These are phyloP conservation scores for Croton laevigatus DNA, from an alignment of 441 rosid species.

Conservation along the genomic window DNA sequence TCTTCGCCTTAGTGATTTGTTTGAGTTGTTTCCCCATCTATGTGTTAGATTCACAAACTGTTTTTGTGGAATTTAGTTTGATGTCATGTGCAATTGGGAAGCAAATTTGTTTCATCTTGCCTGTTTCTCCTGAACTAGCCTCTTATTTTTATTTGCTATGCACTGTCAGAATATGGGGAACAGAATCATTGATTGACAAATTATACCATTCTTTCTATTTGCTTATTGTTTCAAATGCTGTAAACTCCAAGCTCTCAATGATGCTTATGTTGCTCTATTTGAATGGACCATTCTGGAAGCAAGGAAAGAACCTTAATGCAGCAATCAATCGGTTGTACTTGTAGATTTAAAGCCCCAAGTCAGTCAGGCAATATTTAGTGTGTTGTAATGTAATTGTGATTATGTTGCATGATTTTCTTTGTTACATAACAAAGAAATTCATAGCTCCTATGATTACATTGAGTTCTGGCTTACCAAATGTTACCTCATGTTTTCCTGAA, in stretches of 20 bases:
- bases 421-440: too few relatives aligned
- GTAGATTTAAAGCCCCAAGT: background rate
- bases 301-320: background rate
- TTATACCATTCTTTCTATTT: background rate
- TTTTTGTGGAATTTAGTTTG: conserved; percentile 1
- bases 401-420: too few relatives aligned
- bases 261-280: background rate
- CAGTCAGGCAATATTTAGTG: background rate
- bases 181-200: background rate
- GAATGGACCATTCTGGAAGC: background rate
- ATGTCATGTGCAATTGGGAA: background rate
- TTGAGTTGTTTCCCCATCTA: too few relatives aligned
- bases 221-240: background rate
- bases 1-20: background rate
- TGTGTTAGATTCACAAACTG: background rate
- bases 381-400: too few relatives aligned
- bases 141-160: background rate
- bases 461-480: too few relatives aligned
- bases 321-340: background rate
- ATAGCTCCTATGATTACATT: too few relatives aligned
- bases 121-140: background rate
- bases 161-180: background rate
- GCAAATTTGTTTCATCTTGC: background rate
- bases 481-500: too few relatives aligned
- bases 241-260: background rate